These are phyloP conservation scores for Tetragonia tetragonoides DNA, from an alignment of 148 eudicot genomes.

Conservation along the genomic window DNA sequence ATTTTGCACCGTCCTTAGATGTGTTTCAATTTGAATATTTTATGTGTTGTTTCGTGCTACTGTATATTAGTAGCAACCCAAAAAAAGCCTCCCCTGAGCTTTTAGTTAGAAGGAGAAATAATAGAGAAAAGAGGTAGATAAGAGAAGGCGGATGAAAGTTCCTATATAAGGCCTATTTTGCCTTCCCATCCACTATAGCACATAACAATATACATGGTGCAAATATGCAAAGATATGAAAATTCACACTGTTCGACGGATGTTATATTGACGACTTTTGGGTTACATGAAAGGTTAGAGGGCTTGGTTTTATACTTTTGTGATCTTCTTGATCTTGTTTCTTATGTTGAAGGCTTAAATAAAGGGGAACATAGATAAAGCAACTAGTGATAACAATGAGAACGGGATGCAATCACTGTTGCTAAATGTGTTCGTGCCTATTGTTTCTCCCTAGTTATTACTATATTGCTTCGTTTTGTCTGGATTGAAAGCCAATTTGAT, in stretches of 20 bases:
- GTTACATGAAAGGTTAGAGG: background rate
- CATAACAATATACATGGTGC: background rate
- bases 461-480: background rate
- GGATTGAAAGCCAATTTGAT: background rate
- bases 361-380: background rate
- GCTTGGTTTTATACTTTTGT: background rate
- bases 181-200: background rate
- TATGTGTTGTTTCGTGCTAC: background rate
- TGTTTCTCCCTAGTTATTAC: background rate
- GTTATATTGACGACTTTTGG: background rate
- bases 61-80: background rate
- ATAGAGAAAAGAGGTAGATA: no score
- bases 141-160: no score
- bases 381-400: background rate
- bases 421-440: background rate
- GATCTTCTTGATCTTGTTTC: background rate
- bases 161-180: no score
- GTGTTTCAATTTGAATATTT: background rate
- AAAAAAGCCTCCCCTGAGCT: background rate
- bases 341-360: background rate
- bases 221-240: no score
- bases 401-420: background rate
- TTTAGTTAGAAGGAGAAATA: background rate
- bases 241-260: background rate
- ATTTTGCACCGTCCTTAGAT: slow-evolving; percentile 11